A percentile compares a stretch with the other conserved stretches of the same genome.
Evolutionary conservation across 495 filamentous ascomycete genomes (phyloP).

Genomic region (Venustampulla echinocandica): DNA sequence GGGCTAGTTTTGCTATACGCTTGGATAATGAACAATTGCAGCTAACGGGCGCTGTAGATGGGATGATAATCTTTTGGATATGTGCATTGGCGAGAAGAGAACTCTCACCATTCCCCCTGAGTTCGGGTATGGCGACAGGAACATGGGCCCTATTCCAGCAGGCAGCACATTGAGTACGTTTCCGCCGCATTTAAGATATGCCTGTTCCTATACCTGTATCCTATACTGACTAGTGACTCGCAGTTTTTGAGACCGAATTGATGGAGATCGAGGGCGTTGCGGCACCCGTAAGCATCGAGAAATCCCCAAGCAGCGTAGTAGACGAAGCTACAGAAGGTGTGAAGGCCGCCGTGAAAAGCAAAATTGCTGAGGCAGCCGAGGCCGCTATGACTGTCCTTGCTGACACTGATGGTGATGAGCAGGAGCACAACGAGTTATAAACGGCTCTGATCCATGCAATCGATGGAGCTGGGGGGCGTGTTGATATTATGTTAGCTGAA

Average conservation of each 20-base stretch:
- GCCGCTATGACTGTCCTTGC: constrained; percentile 34
- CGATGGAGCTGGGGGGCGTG: constrained; percentile 1
- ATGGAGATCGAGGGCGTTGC: constrained; percentile 76
- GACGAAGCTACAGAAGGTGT: constrained; percentile 32
- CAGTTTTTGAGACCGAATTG: constrained; percentile 89
- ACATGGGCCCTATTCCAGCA: constrained; percentile 68
- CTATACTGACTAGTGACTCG: constrained; percentile 20
- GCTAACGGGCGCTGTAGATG: constrained; percentile 41
- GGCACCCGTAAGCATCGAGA: constrained; percentile 41
- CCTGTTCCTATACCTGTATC: constrained; percentile 7
- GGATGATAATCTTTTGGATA: constrained; percentile 85
- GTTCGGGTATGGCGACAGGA: constrained; percentile 70
- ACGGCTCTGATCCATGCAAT: background rate
- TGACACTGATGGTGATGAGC: constrained; percentile 38
- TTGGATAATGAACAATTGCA: background rate
- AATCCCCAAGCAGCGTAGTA: constrained; percentile 36
- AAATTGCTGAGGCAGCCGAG: constrained; percentile 35
- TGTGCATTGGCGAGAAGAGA: constrained; percentile 96
- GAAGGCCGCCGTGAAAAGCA: constrained; percentile 36
- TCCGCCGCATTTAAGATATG: no score
- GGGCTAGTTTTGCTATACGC: constrained; percentile 42
- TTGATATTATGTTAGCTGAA: constrained; percentile 5
- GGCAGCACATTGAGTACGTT: constrained; percentile 60
- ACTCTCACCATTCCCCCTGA: constrained; percentile 85
- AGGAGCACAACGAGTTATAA: constrained; percentile 47